These are phyloP conservation scores for Syzygium syzygioides DNA, from an alignment of 441 rosid species.

Conservation along the genomic window DNA sequence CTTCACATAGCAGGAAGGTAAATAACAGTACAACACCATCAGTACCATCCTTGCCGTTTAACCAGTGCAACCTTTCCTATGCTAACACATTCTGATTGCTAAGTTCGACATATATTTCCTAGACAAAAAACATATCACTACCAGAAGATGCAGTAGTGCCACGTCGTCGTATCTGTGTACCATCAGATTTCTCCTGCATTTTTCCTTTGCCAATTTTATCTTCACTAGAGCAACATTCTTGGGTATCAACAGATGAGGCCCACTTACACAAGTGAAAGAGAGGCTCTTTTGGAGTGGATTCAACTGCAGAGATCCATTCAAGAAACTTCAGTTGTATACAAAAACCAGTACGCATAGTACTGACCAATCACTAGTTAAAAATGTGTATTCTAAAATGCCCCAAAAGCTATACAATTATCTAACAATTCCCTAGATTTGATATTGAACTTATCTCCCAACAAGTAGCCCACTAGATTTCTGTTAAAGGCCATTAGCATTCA, in stretches of 20 bases:
- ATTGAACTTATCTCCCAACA: not conserved
- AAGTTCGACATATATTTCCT: not conserved
- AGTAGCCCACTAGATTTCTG: not conserved
- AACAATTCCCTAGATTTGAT: not conserved
- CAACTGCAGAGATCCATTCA: slow-evolving; percentile 24
- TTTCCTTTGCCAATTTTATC: slow-evolving; percentile 22
- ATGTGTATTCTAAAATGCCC: not conserved
- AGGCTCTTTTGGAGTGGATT: slow-evolving; percentile 36
- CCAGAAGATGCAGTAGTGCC: slow-evolving; percentile 42
- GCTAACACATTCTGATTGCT: too few species aligned
- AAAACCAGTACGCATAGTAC: not conserved
- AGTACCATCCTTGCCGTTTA: not conserved
- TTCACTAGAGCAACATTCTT: slow-evolving; percentile 22
- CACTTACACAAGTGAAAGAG: slow-evolving; percentile 63
- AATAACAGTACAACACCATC: slow-evolving; percentile 5
- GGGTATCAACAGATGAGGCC: slow-evolving; percentile 36
- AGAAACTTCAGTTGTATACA: not conserved
- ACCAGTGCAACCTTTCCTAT: not conserved
- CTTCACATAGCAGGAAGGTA: slow-evolving; percentile 17
- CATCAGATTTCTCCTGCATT: slow-evolving; percentile 16
- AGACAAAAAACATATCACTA: slow-evolving; percentile 3
- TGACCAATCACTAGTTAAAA: not conserved
- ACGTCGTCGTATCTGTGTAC: slow-evolving; percentile 40
- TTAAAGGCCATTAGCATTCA: not conserved
- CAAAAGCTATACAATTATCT: not conserved